Percentiles rank a stretch among this genome's conserved stretches.
Conservation (phyloP, 2,329 filamentous ascomycete species). For the Microdochium bolleyi region DNA sequence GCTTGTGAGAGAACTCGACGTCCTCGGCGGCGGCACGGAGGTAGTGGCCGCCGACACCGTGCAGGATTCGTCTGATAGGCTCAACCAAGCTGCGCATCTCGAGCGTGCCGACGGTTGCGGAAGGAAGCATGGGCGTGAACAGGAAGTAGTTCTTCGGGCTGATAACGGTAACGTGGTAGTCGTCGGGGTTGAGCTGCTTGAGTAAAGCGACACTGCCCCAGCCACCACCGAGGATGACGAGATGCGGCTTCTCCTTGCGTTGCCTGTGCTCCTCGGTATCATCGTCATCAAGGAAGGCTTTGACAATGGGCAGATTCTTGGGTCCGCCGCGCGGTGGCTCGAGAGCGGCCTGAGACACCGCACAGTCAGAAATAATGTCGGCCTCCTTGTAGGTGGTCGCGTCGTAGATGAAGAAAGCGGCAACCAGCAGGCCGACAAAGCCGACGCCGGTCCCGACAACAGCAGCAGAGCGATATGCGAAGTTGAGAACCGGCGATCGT, state of each 20-base stretch:
- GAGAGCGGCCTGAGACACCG: conserved; percentile 77
- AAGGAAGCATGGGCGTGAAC: conserved; percentile 96
- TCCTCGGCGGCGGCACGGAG: conserved; percentile 80
- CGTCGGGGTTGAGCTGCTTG: conserved; percentile 81
- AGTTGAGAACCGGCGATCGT: conserved; percentile 41
- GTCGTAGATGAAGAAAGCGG: conserved; percentile 91
- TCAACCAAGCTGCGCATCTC: conserved; percentile 88
- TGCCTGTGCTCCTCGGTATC: conserved; percentile 62
- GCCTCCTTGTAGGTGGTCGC: conserved; percentile 80
- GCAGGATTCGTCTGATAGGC: conserved; percentile 79
- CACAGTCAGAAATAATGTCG: conserved; percentile 59
- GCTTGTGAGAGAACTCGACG: conserved; percentile 83
- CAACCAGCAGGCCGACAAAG: conserved; percentile 59
- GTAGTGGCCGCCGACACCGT: conserved; percentile 77
- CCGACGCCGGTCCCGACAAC: conserved; percentile 69
- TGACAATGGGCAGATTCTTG: conserved; percentile 89
- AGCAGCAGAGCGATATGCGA: conserved; percentile 62
- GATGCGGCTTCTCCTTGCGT: conserved; percentile 79
- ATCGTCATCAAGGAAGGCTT: conserved; percentile 82
- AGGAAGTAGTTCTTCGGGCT: conserved; percentile 95
- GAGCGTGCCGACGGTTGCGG: conserved; percentile 90
- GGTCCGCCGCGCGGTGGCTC: conserved; percentile 77
- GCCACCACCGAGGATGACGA: conserved; percentile 88
- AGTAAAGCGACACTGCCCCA: conserved; percentile 92
- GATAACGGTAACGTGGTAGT: conserved; percentile 93